phyloP scores from a whole-genome alignment of 1,284 basidiomycete genomes.

The Pseudozyma hubeiensis region DNA sequence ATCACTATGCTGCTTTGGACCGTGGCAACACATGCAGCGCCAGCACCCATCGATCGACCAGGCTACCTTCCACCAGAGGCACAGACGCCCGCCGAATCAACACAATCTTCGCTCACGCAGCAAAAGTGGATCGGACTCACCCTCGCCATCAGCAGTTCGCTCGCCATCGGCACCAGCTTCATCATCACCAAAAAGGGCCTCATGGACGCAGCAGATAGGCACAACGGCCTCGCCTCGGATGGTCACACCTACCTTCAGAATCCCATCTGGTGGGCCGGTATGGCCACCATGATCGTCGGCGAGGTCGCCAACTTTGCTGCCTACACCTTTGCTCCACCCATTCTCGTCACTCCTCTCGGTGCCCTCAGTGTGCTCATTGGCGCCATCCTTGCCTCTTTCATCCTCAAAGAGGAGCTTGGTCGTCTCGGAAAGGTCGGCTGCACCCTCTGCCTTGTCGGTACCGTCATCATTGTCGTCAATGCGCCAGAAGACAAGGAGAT shows the following conservation, averaged over 20 bases:
- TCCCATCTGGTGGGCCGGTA: conserved; percentile 98
- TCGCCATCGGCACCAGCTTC: conserved; percentile 67
- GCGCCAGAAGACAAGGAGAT: conserved; percentile 96
- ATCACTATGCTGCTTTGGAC: conserved; percentile 32
- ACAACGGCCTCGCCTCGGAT: conserved; percentile 64
- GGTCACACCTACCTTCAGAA: conserved; percentile 80
- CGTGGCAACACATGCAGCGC: conserved; percentile 14
- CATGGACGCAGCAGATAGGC: conserved; percentile 65
- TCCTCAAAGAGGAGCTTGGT: conserved; percentile 92
- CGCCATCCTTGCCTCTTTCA: conserved; percentile 81
- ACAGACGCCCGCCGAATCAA: conserved; percentile 31
- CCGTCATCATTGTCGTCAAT: conserved; percentile 93
- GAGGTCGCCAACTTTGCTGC: conserved; percentile 96
- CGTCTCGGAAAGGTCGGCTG: conserved; percentile 93
- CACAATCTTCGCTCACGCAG: conserved; percentile 53
- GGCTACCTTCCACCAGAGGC: conserved; percentile 45
- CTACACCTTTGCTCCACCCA: conserved; percentile 96
- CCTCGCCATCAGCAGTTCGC: conserved; percentile 65
- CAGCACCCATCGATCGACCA: conserved; percentile 35
- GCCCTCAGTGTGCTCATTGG: conserved; percentile 95
- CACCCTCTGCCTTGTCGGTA: conserved; percentile 87
- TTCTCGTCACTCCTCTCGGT: conserved; percentile 94
- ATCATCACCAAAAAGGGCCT: conserved; percentile 69
- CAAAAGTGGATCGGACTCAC: conserved; percentile 68
- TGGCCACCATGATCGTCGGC: conserved; percentile 76